Evolutionary conservation across 2,329 filamentous ascomycete species (phyloP).

Genomic region (Trichophyton rubrum): DNA sequence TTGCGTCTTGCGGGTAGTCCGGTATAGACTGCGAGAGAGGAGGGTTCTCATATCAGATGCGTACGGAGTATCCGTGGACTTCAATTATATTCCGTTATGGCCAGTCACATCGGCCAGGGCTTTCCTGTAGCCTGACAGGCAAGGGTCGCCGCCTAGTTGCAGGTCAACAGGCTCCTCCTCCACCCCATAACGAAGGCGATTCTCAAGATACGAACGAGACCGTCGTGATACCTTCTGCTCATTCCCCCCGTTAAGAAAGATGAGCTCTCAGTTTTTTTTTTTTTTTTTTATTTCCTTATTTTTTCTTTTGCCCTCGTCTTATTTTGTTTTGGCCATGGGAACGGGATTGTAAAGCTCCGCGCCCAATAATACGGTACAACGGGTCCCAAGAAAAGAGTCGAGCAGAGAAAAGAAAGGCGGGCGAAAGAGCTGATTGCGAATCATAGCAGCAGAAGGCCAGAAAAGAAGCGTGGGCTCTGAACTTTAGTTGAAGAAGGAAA

Average conservation of each 20-base stretch:
- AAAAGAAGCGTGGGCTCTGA: background rate
- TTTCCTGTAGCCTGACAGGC: background rate
- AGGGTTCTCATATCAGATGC: background rate
- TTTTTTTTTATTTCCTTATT: background rate
- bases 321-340: background rate
- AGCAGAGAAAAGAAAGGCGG: background rate
- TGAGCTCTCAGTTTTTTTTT: constrained; percentile 4
- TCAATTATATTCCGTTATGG: background rate
- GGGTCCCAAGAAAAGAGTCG: background rate
- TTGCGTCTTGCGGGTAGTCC: background rate
- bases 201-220: background rate
- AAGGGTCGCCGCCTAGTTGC: background rate
- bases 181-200: background rate
- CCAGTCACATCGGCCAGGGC: background rate
- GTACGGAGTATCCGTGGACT: no score
- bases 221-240: background rate
- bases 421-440: background rate
- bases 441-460: background rate
- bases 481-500: background rate
- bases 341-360: background rate
- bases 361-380: background rate
- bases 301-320: background rate
- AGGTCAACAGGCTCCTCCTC: background rate
- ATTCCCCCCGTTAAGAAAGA: background rate
- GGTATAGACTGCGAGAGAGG: background rate